Conservation (phyloP, 2,329 filamentous ascomycete species). For the Elsinoe arachidis region DNA sequence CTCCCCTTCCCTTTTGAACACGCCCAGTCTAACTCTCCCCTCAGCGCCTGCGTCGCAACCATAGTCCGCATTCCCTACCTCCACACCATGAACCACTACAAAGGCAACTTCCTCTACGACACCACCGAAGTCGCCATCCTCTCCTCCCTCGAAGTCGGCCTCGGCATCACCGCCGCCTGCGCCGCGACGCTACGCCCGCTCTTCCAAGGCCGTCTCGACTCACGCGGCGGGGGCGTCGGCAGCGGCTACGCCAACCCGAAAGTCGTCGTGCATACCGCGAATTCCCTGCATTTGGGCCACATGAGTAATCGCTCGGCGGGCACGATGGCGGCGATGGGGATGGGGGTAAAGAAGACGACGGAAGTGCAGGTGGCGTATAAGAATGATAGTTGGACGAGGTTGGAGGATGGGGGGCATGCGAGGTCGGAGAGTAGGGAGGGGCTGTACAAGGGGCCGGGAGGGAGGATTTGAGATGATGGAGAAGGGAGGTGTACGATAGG, state of each 20-base stretch:
- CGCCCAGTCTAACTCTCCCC: background rate
- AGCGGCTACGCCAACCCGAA: background rate
- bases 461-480: background rate
- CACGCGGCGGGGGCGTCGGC: background rate
- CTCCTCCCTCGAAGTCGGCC: slow-evolving; percentile 27
- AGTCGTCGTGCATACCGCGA: background rate
- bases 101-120: slow-evolving; percentile 36
- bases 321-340: background rate
- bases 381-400: slow-evolving; percentile 6
- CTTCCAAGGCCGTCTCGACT: slow-evolving; percentile 21
- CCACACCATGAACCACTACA: slow-evolving; percentile 29
- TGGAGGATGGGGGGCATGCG: background rate
- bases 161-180: slow-evolving; percentile 35
- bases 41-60: slow-evolving; percentile 44
- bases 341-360: slow-evolving; percentile 4
- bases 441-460: background rate
- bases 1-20: slow-evolving; percentile 28
- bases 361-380: slow-evolving; percentile 1
- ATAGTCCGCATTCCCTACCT: slow-evolving; percentile 39
- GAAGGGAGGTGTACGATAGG: background rate
- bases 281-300: background rate
- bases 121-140: slow-evolving; percentile 34
- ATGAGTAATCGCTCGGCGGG: background rate
- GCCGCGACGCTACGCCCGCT: slow-evolving; percentile 43
- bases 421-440: background rate